Evolutionary conservation across 371 early-diverging fungal species (phyloP), one percentile per base, ranked within the genome.

Genomic region (Saksenaea oblongispora): DNA sequence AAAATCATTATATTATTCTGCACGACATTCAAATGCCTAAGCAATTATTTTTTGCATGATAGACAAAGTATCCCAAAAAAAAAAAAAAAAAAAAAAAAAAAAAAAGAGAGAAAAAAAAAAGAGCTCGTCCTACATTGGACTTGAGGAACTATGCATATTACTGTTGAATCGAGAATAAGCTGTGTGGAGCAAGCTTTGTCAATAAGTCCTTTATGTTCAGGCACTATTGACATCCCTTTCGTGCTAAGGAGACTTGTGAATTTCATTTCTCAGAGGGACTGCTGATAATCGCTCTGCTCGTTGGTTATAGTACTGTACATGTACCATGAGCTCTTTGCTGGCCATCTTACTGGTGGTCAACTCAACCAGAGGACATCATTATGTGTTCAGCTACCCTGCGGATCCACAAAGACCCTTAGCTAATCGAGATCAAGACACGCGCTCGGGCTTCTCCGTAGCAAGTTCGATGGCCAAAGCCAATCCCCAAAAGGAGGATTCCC

Each of bases 361-460:
- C 66, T 91, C 90, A 13, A 84, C 86, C 28, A 70, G 89, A 58
- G 91, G 90, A 13, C 89, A 89, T 68, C 90, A 89, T 58, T 85
- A 85, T 62, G 83, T 89, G 5, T 88, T 87, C 64, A 84, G 80
- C 56, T 89, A 87, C 62, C 90, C 89, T 15, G 73, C 72, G 17
- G 82, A 87, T 62, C 79, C 75, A 39, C 66, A 78, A 58, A 42
- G 79, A 57, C 66, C 68, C 17, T 54, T 67, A 3, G 55, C 59
- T n/a, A 56, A 41, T 26, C 47, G 47, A 15, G 51, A 60, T 10
- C 53, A 59, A 24, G 28, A 42, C 22, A 42, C 22, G 15, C 41
- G 65, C 3, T 28, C 56, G 10, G 54, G 57, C 26, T 64, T 69
- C 31, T 35, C 63, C 17, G 63, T 64, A 10, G 61, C 51, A n/a